phyloP scores from a whole-genome alignment of 352 stramenopile species.

The Pythium oligandrum region DNA sequence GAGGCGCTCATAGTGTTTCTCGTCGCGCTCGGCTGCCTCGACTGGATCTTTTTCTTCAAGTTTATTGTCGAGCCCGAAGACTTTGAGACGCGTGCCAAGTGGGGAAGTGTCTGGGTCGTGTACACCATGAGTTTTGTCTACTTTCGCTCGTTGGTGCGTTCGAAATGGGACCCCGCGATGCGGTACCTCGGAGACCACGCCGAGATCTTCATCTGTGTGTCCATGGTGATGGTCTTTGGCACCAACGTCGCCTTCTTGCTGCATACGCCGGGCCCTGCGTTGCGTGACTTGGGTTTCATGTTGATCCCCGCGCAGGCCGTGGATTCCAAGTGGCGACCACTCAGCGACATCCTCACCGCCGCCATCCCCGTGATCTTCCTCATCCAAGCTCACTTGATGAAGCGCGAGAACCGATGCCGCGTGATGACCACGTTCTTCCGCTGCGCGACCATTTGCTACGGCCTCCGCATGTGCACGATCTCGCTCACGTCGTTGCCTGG shows the following conservation, averaged over 20 bases:
- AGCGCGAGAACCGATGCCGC: slow-evolving; percentile 22
- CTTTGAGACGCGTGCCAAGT: slow-evolving; percentile 7
- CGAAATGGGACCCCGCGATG: slow-evolving; percentile 13
- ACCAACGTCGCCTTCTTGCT: slow-evolving; percentile 41
- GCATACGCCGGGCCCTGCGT: slow-evolving; percentile 25
- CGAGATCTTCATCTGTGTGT: slow-evolving; percentile 29
- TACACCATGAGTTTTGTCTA: slow-evolving; percentile 17
- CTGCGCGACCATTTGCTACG: slow-evolving; percentile 35
- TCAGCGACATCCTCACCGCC: slow-evolving; percentile 36
- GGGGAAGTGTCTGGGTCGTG: slow-evolving; percentile 14
- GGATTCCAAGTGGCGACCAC: slow-evolving; percentile 25
- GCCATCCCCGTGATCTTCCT: slow-evolving; percentile 29
- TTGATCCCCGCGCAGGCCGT: slow-evolving; percentile 28
- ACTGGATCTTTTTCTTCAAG: slow-evolving; percentile 29
- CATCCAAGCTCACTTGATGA: slow-evolving; percentile 22
- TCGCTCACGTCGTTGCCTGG: slow-evolving; percentile 40
- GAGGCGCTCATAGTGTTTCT: slow-evolving; percentile 20
- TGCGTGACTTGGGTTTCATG: slow-evolving; percentile 45
- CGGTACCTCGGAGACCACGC: slow-evolving; percentile 21
- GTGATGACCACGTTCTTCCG: slow-evolving; percentile 36
- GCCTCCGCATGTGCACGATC: slow-evolving; percentile 32
- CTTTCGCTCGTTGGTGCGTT: slow-evolving; percentile 12
- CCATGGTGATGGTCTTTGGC: slow-evolving; percentile 30
- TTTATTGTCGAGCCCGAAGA: slow-evolving; percentile 24
- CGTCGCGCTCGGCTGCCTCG: slow-evolving; percentile 17